Conservation (phyloP, 139 green algal genomes). For the Closterium sp. region DNA sequence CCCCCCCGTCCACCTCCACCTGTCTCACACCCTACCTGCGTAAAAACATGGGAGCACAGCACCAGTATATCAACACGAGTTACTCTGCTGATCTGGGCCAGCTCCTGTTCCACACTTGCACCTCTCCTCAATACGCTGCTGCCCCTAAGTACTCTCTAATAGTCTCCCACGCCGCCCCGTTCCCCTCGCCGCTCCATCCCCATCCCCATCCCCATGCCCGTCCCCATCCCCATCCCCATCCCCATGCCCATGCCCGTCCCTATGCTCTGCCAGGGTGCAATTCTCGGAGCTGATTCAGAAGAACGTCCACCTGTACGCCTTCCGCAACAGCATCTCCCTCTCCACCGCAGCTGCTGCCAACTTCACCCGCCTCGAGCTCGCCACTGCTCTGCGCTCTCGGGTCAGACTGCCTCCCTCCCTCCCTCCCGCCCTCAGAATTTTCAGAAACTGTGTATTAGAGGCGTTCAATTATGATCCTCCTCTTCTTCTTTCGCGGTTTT, state of each 20-base stretch:
- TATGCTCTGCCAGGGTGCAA: conserved; percentile 25
- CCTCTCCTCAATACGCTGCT: too few relatives aligned
- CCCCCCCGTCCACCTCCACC: neutral
- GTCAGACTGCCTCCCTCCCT: neutral
- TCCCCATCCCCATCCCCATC: too few relatives aligned
- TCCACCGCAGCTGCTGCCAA: conserved; percentile 88
- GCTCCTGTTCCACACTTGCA: neutral
- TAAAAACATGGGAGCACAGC: neutral
- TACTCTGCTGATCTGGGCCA: neutral
- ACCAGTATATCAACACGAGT: neutral
- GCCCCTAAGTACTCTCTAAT: too few relatives aligned
- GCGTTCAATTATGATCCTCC: too few relatives aligned
- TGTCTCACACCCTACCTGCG: too few relatives aligned
- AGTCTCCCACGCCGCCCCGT: too few relatives aligned
- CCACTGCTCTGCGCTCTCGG: conserved; percentile 74
- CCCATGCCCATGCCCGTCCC: neutral
- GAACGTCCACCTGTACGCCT: conserved; percentile 88
- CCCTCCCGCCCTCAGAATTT: too few relatives aligned
- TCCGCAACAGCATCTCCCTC: conserved; percentile 77
- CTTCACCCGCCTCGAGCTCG: conserved; percentile 89
- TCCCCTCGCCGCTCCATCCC: too few relatives aligned
- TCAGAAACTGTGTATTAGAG: too few relatives aligned
- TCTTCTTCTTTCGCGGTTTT: too few relatives aligned
- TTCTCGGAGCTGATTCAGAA: conserved; percentile 63
- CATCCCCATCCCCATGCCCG: too few relatives aligned